A percentile compares a stretch with the other conserved stretches of the same genome.
phyloP scores from a whole-genome alignment of 192 early-diverging fungal species.

The Funneliformis geosporum region DNA sequence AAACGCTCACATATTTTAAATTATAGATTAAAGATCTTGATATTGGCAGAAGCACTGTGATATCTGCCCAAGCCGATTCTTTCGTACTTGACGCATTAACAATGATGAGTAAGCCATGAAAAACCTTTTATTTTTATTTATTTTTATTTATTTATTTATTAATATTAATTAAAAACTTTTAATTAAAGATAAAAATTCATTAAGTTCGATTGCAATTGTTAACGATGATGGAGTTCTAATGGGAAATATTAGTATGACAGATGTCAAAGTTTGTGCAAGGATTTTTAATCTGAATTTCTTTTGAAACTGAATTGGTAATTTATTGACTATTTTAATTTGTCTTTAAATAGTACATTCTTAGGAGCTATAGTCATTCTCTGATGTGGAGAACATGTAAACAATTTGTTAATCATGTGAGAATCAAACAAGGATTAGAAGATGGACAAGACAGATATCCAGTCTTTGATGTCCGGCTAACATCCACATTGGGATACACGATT shows the following conservation, averaged over 20 bases:
- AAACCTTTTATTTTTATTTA: neutral
- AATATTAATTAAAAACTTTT: constrained; percentile 7
- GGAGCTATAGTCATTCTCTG: constrained; percentile 48
- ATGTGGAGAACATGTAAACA: constrained; percentile 62
- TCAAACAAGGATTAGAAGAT: constrained; percentile 65
- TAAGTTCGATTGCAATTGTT: constrained; percentile 66
- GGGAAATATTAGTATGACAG: constrained; percentile 70
- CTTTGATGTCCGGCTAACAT: constrained; percentile 72
- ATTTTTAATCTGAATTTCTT: neutral
- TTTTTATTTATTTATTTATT: neutral
- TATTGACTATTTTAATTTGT: constrained; percentile 3
- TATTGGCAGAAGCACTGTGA: constrained; percentile 56
- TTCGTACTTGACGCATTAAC: constrained; percentile 68
- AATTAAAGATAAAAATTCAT: constrained; percentile 52
- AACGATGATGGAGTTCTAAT: constrained; percentile 55
- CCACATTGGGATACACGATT: constrained; percentile 69
- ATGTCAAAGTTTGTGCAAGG: constrained; percentile 54
- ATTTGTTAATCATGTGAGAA: constrained; percentile 60
- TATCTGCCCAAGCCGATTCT: constrained; percentile 52
- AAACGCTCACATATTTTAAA: neutral
- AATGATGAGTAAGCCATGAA: constrained; percentile 51
- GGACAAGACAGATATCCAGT: constrained; percentile 72
- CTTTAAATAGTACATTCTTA: constrained; percentile 37
- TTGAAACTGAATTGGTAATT: neutral
- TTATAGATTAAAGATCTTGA: constrained; percentile 55